These are phyloP conservation scores for Komagataella pseudopastoris DNA, from an alignment of 805 yeast species.

Conservation along the genomic window DNA sequence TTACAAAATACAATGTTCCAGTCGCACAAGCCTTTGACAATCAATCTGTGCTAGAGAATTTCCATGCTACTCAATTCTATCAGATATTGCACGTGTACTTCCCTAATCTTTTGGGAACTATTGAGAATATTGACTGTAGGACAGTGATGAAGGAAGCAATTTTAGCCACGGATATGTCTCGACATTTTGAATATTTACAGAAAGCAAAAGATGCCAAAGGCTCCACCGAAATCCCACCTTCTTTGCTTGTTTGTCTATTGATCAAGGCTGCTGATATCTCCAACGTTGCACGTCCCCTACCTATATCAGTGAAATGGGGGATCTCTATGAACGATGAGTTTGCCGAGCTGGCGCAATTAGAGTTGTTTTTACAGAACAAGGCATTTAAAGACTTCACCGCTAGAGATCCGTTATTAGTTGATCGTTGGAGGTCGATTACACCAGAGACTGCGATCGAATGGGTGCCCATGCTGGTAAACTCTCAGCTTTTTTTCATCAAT, in stretches of 20 bases:
- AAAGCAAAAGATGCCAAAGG: slow-evolving; percentile 16
- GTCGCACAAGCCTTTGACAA: slow-evolving; percentile 49
- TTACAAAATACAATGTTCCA: slow-evolving; percentile 46
- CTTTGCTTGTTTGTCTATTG: slow-evolving; percentile 41
- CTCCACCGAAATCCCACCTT: slow-evolving; percentile 15
- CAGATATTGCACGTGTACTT: slow-evolving; percentile 36
- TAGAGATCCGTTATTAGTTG: slow-evolving; percentile 1
- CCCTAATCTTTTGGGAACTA: slow-evolving; percentile 21
- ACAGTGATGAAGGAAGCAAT: slow-evolving; percentile 18
- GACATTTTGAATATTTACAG: slow-evolving; percentile 60
- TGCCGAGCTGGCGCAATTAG: slow-evolving; percentile 46
- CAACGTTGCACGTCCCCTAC: slow-evolving; percentile 74
- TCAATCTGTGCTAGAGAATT: slow-evolving; percentile 67
- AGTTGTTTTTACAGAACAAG: slow-evolving; percentile 13
- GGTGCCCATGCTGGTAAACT: slow-evolving; percentile 42
- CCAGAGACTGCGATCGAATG: slow-evolving; percentile 27
- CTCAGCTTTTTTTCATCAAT: slow-evolving; percentile 74
- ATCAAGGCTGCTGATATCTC: slow-evolving; percentile 94
- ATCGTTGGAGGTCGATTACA: slow-evolving; percentile 14
- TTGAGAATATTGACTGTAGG: background rate
- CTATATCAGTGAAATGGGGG: slow-evolving; percentile 80
- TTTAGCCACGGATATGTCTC: slow-evolving; percentile 89
- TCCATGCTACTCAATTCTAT: slow-evolving; percentile 57
- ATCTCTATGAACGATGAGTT: slow-evolving; percentile 67
- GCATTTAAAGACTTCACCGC: background rate